phyloP scores from a whole-genome alignment of 495 filamentous ascomycete genomes.

The Lophiotrema nucula region DNA sequence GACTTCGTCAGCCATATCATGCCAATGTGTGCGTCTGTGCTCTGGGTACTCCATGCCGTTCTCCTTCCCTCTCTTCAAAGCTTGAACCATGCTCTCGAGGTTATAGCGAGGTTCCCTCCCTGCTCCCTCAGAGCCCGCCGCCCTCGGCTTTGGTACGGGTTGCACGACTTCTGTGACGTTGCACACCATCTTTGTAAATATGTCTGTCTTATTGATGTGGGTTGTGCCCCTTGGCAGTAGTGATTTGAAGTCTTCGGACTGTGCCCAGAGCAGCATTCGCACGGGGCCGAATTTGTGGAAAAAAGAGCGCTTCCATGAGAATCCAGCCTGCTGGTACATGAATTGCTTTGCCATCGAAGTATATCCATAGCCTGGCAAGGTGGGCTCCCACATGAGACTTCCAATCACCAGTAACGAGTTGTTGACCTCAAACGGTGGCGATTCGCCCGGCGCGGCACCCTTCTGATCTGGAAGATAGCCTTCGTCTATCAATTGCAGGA shows the following conservation, averaged over 20 bases:
- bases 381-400: constrained; percentile 25
- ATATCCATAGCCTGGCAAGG: constrained; percentile 13
- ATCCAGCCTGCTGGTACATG: constrained; percentile 44
- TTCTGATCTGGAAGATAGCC: constrained; percentile 53
- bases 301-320: constrained; percentile 44
- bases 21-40: constrained; percentile 37
- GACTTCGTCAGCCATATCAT: constrained; percentile 29
- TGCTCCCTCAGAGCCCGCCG: constrained; percentile 57
- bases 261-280: constrained; percentile 66
- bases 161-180: constrained; percentile 11
- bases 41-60: constrained; percentile 42
- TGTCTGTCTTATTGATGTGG: neutral
- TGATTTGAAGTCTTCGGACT: constrained; percentile 48
- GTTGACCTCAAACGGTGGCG: constrained; percentile 49
- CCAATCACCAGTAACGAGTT: constrained; percentile 61
- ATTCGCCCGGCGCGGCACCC: constrained; percentile 26
- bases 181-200: neutral
- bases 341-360: constrained; percentile 31
- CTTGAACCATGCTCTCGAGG: constrained; percentile 39
- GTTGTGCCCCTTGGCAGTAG: constrained; percentile 53
- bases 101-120: constrained; percentile 47
- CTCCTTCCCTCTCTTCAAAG: constrained; percentile 42
- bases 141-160: constrained; percentile 26
- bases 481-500: constrained; percentile 49
- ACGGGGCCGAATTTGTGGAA: constrained; percentile 67